Conservation (phyloP, 768 basidiomycete species). For the Psilocybe azurescens region DNA sequence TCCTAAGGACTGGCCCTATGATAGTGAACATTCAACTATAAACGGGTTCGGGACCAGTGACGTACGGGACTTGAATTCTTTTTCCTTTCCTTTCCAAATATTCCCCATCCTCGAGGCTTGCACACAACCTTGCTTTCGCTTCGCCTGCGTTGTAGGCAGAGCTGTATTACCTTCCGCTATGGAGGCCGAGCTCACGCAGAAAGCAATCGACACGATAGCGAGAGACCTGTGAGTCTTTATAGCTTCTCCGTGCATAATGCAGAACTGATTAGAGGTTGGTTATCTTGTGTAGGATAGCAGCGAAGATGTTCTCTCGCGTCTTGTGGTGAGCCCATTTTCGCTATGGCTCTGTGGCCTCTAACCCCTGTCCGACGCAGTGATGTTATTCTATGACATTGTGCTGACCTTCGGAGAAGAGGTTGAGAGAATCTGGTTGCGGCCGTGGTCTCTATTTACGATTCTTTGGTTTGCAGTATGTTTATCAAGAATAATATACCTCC, state of each 20-base stretch:
- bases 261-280: conserved; percentile 23
- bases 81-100: too few species aligned
- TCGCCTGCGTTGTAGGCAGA: background rate
- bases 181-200: background rate
- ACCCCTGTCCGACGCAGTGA: conserved; percentile 25
- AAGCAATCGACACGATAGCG: background rate
- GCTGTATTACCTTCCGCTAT: background rate
- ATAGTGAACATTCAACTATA: too few species aligned
- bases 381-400: conserved; percentile 42
- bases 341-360: background rate
- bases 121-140: background rate
- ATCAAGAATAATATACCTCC: background rate
- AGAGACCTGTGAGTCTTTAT: background rate
- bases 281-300: conserved; percentile 31
- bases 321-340: conserved; percentile 31
- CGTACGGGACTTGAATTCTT: too few species aligned
- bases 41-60: too few species aligned
- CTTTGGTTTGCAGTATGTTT: conserved; percentile 24
- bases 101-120: background rate
- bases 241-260: background rate
- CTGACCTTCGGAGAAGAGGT: conserved; percentile 42
- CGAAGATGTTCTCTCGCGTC: conserved; percentile 44
- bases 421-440: conserved; percentile 38
- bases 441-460: conserved; percentile 32
- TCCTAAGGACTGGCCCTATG: too few species aligned